Percentiles rank a stretch among this genome's conserved stretches.
Conservation (phyloP, 805 yeast species). For the Kurtzmaniella fragi region DNA sequence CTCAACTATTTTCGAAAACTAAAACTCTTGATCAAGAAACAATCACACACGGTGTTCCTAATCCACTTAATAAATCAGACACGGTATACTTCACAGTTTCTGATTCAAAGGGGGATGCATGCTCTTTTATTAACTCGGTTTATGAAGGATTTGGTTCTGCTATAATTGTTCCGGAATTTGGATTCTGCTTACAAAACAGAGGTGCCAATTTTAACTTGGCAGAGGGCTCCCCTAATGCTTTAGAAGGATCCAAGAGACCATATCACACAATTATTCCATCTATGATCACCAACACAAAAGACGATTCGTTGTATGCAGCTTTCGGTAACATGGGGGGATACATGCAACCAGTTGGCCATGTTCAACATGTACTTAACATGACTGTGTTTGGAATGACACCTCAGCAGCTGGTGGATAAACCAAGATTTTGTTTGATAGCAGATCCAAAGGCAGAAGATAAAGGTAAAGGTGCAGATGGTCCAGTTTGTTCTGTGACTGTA, state of each 20-base stretch:
- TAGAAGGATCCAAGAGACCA: conserved; percentile 68
- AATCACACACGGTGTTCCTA: conserved; percentile 51
- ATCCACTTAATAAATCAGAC: conserved; percentile 57
- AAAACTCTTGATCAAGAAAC: conserved; percentile 37
- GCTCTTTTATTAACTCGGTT: conserved; percentile 75
- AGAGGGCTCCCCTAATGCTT: conserved; percentile 51
- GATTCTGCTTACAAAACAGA: conserved; percentile 70
- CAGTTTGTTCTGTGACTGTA: conserved; percentile 54
- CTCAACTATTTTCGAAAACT: conserved; percentile 37
- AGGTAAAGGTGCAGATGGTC: conserved; percentile 62
- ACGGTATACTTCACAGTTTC: conserved; percentile 65
- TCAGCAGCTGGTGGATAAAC: conserved; percentile 72
- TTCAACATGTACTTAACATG: conserved; percentile 69
- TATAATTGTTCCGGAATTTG: conserved; percentile 57
- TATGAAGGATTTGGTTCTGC: conserved; percentile 68
- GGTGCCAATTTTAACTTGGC: conserved; percentile 70
- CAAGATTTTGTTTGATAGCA: conserved; percentile 63
- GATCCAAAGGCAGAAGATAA: conserved; percentile 42
- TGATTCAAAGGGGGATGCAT: conserved; percentile 70
- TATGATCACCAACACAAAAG: conserved; percentile 53
- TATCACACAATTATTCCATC: conserved; percentile 86
- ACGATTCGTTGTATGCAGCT: conserved; percentile 52
- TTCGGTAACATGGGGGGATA: conserved; percentile 85
- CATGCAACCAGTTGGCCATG: conserved; percentile 83
- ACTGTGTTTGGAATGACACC: conserved; percentile 58